These are phyloP conservation scores for Anethum foeniculum DNA, from an alignment of 140 eudicot genomes.

Conservation along the genomic window DNA sequence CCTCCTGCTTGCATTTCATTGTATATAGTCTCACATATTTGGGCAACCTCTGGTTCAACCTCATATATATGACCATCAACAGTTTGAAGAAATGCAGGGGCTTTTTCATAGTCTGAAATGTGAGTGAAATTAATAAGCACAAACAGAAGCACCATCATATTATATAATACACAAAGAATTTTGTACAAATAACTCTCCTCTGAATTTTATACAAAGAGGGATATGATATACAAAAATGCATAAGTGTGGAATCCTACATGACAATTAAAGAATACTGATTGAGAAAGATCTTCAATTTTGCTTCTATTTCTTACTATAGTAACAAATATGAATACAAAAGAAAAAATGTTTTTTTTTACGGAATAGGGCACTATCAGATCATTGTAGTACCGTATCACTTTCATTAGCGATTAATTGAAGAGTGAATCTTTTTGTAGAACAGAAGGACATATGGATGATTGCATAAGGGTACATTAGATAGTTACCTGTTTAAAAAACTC, in stretches of 20 bases:
- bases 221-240: background rate
- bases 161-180: too few species aligned
- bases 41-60: too few species aligned
- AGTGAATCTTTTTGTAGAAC: background rate
- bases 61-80: too few species aligned
- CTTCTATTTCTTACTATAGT: background rate
- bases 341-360: background rate
- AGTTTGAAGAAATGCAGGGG: too few species aligned
- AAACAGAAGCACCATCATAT: too few species aligned
- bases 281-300: background rate
- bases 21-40: too few species aligned
- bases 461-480: background rate
- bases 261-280: background rate
- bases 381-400: background rate
- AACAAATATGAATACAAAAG: background rate
- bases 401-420: background rate
- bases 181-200: too few species aligned
- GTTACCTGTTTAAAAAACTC: constrained; percentile 88
- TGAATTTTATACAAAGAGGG: background rate
- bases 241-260: background rate
- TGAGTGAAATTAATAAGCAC: too few species aligned
- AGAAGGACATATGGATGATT: background rate
- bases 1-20: too few species aligned
- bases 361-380: background rate
- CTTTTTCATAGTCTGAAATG: too few species aligned